Conservation (phyloP, 2,329 filamentous ascomycete species). For the Talaromyces sp. region DNA sequence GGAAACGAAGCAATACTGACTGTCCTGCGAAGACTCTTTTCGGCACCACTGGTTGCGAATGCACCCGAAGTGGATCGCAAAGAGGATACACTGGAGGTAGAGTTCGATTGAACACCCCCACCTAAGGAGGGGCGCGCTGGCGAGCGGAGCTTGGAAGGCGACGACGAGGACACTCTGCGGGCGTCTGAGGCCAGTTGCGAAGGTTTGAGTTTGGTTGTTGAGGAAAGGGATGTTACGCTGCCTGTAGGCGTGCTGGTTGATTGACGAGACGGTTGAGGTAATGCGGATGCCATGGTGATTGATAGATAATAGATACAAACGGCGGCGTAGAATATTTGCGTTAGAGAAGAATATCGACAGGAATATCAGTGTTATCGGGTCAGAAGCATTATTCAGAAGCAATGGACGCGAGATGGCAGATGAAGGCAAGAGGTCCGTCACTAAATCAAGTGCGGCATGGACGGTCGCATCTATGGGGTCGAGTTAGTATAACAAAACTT, state of each 20-base stretch:
- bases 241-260: constrained; percentile 63
- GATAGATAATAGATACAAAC: neutral
- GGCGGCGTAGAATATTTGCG: neutral
- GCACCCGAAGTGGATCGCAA: constrained; percentile 52
- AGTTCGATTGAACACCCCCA: constrained; percentile 43
- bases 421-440: neutral
- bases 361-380: neutral
- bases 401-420: neutral
- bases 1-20: constrained; percentile 94
- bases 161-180: constrained; percentile 38
- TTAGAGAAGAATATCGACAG: neutral
- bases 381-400: neutral
- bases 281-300: constrained; percentile 43
- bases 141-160: constrained; percentile 53
- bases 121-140: constrained; percentile 48
- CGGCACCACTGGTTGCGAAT: constrained; percentile 48
- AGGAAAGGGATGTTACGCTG: constrained; percentile 68
- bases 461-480: neutral
- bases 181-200: constrained; percentile 45
- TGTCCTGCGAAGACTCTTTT: constrained; percentile 73
- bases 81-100: constrained; percentile 52
- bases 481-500: neutral
- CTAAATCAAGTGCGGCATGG: neutral
- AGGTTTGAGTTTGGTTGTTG: constrained; percentile 64
- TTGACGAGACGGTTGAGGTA: constrained; percentile 60